Conservation (phyloP, 768 basidiomycete species). For the Pleurotus ostreatus region DNA sequence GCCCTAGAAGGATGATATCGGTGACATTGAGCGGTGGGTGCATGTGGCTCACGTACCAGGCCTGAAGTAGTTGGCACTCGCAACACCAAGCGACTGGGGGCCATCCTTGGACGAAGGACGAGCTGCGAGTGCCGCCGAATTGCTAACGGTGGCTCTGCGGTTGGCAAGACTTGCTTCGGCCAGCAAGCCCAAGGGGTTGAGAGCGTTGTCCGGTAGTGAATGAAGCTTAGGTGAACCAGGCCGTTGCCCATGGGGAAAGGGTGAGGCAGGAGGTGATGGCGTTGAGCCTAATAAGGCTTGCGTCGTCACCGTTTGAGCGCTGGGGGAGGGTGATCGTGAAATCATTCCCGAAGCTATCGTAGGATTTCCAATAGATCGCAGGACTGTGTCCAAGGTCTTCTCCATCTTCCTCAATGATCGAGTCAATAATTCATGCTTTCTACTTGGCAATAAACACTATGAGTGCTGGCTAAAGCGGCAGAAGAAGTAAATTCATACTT, state of each 20-base stretch:
- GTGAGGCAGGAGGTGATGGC: constrained; percentile 39
- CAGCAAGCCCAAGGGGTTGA: constrained; percentile 90
- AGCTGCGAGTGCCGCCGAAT: constrained; percentile 35
- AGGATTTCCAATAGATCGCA: constrained; percentile 85
- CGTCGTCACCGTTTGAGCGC: constrained; percentile 47
- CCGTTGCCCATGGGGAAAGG: constrained; percentile 25
- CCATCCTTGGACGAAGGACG: constrained; percentile 27
- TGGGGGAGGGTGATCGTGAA: constrained; percentile 78
- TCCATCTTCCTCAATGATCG: constrained; percentile 89
- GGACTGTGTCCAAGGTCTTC: constrained; percentile 85
- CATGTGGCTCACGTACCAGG: constrained; percentile 51
- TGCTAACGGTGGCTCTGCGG: constrained; percentile 51
- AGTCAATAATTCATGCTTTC: constrained; percentile 81
- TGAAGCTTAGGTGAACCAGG: constrained; percentile 82
- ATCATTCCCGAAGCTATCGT: constrained; percentile 74
- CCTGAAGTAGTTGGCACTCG: constrained; percentile 87
- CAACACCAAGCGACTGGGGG: constrained; percentile 59
- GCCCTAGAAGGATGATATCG: constrained; percentile 42
- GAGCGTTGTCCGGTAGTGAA: constrained; percentile 84
- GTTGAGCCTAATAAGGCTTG: constrained; percentile 53
- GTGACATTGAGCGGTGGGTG: not conserved
- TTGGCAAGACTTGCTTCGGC: constrained; percentile 87
- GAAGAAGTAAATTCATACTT: constrained; percentile 46
- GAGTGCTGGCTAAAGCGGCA: constrained; percentile 19
- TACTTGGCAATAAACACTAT: constrained; percentile 27